Conservation (phyloP, 2,329 filamentous ascomycete genomes). For the Colletotrichum cuscutae region DNA sequence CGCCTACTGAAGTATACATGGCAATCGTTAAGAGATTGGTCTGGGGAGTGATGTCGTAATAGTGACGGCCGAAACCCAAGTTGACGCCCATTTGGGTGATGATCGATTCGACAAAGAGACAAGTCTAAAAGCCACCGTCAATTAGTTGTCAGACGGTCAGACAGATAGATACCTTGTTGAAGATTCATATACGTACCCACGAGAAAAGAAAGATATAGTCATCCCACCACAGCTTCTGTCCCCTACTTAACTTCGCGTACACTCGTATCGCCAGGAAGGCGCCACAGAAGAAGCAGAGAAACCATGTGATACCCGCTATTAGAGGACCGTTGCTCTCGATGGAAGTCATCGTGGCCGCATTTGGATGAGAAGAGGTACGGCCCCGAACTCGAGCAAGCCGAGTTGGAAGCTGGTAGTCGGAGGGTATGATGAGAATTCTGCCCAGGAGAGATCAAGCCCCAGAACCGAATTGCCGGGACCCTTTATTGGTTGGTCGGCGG, state of each 20-base stretch:
- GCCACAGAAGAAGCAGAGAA: conserved; percentile 38
- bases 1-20: conserved; percentile 20
- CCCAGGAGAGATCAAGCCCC: background rate
- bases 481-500: background rate
- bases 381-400: background rate
- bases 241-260: conserved; percentile 37
- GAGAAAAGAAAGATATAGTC: conserved; percentile 38
- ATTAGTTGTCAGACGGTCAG: rapidly evolving
- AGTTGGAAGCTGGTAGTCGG: background rate
- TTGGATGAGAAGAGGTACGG: background rate
- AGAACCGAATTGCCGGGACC: background rate
- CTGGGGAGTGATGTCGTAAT: conserved; percentile 20
- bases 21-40: conserved; percentile 22
- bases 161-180: background rate
- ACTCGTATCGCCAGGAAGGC: conserved; percentile 37
- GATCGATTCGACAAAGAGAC: conserved; percentile 23
- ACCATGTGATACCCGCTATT: conserved; percentile 42
- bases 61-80: conserved; percentile 37
- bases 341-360: background rate
- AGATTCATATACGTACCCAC: conserved; percentile 39
- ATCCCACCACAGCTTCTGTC: conserved; percentile 39
- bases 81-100: conserved; percentile 34
- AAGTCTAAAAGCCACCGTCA: background rate
- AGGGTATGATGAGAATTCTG: background rate
- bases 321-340: conserved; percentile 20